These are phyloP conservation scores for Leucosporidium creatinivorum DNA, from an alignment of 768 basidiomycete species.

Conservation along the genomic window DNA sequence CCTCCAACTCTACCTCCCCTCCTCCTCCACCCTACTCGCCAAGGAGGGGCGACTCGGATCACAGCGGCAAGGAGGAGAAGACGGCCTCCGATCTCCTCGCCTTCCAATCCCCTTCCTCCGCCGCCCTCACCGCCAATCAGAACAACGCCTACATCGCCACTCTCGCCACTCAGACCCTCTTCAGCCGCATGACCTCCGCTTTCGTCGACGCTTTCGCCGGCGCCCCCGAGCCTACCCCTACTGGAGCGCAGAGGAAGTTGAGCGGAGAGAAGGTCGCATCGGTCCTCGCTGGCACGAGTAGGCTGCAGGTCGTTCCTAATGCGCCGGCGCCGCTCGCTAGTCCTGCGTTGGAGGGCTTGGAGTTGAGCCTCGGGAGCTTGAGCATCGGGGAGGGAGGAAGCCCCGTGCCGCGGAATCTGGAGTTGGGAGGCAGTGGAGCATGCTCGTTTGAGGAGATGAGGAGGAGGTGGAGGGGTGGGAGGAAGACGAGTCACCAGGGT, in stretches of 20 bases:
- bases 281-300: slow-evolving; percentile 13
- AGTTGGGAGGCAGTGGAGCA: too few relatives aligned
- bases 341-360: too few relatives aligned
- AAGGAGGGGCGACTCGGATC: not conserved
- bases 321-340: not conserved
- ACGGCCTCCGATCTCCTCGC: not conserved
- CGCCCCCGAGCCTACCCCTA: not conserved
- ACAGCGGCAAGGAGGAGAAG: slow-evolving; percentile 5
- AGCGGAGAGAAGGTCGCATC: slow-evolving; percentile 12
- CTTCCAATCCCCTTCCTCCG: not conserved
- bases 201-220: slow-evolving; percentile 87
- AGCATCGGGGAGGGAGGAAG: too few relatives aligned
- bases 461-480: too few relatives aligned
- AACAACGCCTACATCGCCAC: slow-evolving; percentile 49
- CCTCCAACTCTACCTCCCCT: slow-evolving; percentile 27
- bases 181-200: slow-evolving; percentile 61
- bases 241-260: not conserved
- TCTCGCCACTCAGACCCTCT: slow-evolving; percentile 69
- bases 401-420: too few relatives aligned
- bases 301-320: slow-evolving; percentile 22
- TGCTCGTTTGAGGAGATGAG: too few relatives aligned
- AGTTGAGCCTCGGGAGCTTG: too few relatives aligned
- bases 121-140: not conserved
- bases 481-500: too few relatives aligned
- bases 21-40: slow-evolving; percentile 1